Conservation (phyloP, 805 yeast genomes). For the Dipodascus albidus region DNA sequence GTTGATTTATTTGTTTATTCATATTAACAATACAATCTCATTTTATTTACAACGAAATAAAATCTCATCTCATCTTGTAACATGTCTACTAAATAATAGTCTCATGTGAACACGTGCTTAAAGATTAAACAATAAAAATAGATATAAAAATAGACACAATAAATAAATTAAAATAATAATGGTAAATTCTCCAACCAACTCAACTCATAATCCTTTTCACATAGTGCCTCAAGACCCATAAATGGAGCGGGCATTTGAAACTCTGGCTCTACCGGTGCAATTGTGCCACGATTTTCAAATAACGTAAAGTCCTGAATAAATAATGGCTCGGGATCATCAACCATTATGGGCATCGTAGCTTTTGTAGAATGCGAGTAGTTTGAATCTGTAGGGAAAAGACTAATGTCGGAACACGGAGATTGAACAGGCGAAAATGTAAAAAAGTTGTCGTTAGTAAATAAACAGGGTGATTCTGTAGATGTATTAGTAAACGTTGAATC, state of each 20-base stretch:
- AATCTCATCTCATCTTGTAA: too few relatives aligned
- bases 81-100: too few relatives aligned
- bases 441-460: not conserved
- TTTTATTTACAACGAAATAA: too few relatives aligned
- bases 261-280: too few relatives aligned
- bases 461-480: not conserved
- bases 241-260: not conserved
- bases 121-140: not conserved
- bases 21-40: too few relatives aligned
- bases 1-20: too few relatives aligned
- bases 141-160: too few relatives aligned
- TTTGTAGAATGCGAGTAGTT: not conserved
- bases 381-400: not conserved
- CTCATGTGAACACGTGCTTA: not conserved
- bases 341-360: too few relatives aligned
- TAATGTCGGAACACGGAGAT: not conserved
- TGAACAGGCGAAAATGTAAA: not conserved
- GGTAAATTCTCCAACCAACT: not conserved
- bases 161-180: too few relatives aligned
- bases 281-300: too few relatives aligned
- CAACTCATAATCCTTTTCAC: not conserved
- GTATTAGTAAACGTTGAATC: not conserved
- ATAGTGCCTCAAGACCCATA: not conserved
- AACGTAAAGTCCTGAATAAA: not conserved
- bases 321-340: too few relatives aligned